Percentiles rank a stretch among this genome's conserved stretches.
Conservation (phyloP, 768 basidiomycete genomes). For the Cystobasidiopsis lactophilus region DNA sequence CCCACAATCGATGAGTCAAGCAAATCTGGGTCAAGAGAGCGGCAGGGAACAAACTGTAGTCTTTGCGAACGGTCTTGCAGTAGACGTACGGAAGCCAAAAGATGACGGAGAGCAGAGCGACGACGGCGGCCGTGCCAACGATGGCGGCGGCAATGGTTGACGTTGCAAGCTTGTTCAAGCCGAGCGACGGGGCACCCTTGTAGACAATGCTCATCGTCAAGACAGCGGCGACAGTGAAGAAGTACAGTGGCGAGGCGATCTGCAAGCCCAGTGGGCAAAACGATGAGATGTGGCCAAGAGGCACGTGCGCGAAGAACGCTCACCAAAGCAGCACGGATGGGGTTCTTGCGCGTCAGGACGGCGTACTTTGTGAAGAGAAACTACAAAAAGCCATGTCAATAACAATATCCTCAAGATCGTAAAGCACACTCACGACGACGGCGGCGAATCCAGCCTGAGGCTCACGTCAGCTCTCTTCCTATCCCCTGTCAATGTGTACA, state of each 20-base stretch:
- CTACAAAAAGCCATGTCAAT: no score
- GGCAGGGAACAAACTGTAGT: conserved; percentile 22
- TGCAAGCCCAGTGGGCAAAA: background rate
- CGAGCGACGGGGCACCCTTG: conserved; percentile 27
- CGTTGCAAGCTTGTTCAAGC: conserved; percentile 22
- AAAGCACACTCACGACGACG: no score
- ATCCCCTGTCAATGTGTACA: no score
- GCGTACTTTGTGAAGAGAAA: conserved; percentile 25
- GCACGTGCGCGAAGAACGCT: conserved; percentile 17
- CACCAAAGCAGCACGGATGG: conserved; percentile 22
- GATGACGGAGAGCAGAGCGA: conserved; percentile 23
- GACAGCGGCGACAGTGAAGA: conserved; percentile 21
- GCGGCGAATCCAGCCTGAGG: conserved; percentile 26
- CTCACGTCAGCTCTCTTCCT: no score
- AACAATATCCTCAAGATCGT: no score
- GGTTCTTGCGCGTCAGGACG: conserved; percentile 24
- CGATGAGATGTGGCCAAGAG: conserved; percentile 22
- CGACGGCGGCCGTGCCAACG: conserved; percentile 24
- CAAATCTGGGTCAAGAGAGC: no score
- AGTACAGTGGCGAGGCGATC: conserved; percentile 12
- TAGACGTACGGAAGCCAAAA: conserved; percentile 30
- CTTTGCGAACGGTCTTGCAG: conserved; percentile 26
- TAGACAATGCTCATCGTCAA: conserved; percentile 27
- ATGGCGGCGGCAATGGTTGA: conserved; percentile 24
- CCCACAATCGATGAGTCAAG: background rate